Base-by-base conservation (phyloP, 305 asterid species). In the Fraxinus baroniana region DNA sequence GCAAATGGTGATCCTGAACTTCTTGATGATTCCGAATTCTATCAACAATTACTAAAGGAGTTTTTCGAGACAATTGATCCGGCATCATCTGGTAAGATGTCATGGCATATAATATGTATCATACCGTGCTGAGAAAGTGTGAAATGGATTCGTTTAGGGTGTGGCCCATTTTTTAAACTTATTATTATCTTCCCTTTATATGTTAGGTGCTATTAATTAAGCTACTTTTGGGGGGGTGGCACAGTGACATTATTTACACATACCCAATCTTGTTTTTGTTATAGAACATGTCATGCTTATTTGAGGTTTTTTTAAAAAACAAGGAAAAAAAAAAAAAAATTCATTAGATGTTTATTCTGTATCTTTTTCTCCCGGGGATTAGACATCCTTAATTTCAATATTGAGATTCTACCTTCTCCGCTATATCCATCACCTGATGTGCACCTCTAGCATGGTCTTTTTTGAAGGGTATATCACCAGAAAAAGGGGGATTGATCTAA, bases 1-100 rank as follows among this genome's bases (percentile, higher is more conserved):
- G 85, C 83, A 33, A 88, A 90, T 79, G 98, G 90, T 71, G 97
- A 93, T 82, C 98, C 97, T 72, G 98, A 96, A 82, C 94, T 96
- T 81, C 83, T 96, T 78, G 97, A 96, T 73, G 99, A 96, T 86
- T 86, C 95, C 1, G 98, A 91, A 9, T 93, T 96, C 86, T 94
- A 96, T 90, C 98, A 93, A 87, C 95, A 91, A 68, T 87, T 96
- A 81, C 81, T 96, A 87, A 96, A 91, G 83, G 98, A 94, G 90
- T 96, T 96, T 87, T 90, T 96, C 41, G 97, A 96, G 93, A 87
- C 97, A 44, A 83, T 92, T 41, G 98, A 94, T 87, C 97, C 98
- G 15, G 80, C 92, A 62, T 92, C 98, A 86, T 92, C 97, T 76
- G 98, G 99, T 96, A 91, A 83, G 78, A 78, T 78, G 64, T 44